Percentiles rank a stretch among this genome's conserved stretches.
Evolutionary conservation across 2,329 filamentous ascomycete genomes (phyloP).

Genomic region (Paecilomyces dactylethromorphus): DNA sequence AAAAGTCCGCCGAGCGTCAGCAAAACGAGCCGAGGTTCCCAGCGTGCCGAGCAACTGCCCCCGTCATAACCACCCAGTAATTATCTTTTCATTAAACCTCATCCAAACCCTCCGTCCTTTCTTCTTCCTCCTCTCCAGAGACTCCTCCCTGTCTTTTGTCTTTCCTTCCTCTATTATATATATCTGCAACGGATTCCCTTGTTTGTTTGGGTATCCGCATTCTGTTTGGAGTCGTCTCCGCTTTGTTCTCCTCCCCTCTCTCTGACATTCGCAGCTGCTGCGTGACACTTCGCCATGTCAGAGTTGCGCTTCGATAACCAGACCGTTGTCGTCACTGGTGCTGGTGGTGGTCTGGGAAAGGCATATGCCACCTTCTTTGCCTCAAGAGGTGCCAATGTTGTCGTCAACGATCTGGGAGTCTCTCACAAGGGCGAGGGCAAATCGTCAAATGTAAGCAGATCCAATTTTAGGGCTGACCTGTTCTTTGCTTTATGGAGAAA

Average conservation of each 20-base stretch:
- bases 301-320: conserved; percentile 80
- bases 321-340: conserved; percentile 82
- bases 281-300: conserved; percentile 43
- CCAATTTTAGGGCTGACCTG: no score
- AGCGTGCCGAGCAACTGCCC: conserved; percentile 23
- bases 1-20: background rate
- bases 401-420: conserved; percentile 92
- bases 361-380: conserved; percentile 86
- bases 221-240: conserved; percentile 1
- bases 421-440: conserved; percentile 90
- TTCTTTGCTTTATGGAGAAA: background rate
- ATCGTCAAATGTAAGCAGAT: conserved; percentile 67
- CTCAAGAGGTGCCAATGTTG: conserved; percentile 83
- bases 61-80: conserved; percentile 7
- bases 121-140: conserved; percentile 6
- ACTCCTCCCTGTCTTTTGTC: conserved; percentile 9
- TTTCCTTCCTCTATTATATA: conserved; percentile 6
- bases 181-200: background rate
- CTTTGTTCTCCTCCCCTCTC: background rate
- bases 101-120: conserved; percentile 12
- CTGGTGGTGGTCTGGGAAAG: conserved; percentile 74
- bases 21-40: conserved; percentile 28
- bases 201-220: background rate
- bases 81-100: conserved; percentile 13
- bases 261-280: background rate